Evolutionary conservation across 441 rosid genomes (phyloP), one percentile per base, ranked within the genome.

Genomic region (Eutrema salsugineum): DNA sequence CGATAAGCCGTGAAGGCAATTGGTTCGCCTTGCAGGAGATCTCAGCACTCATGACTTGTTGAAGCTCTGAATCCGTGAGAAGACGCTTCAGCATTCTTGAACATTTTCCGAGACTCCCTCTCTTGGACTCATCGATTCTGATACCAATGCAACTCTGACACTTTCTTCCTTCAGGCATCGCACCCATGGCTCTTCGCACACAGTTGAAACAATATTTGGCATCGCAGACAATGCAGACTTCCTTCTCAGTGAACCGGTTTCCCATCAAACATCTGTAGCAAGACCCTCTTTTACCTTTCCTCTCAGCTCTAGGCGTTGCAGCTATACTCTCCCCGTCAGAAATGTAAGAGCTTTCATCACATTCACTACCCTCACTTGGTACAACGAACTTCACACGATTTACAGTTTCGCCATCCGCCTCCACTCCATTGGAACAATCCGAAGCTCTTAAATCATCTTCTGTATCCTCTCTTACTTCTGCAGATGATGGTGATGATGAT

Each of bases 111-210:
- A 87, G 77, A 61, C 72, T 80, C 44, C 15, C 60, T 73, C 94
- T 74, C 63, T 68, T 84, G 5, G 78, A 71, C 72, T 89, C 91
- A 50, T 78, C 47, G 6, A 88, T 78, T 66, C 81, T 71, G 24
- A 6, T 53, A 60, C 91, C 85, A 53, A 83, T 87, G 74, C 94
- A 88, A 74, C 58, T 16, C 58, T 72, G 54, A 63, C 91, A 88
- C 78, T 87, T 88, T 79, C 94, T 87, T 56, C 91, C 94, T 73
- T 88, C 88, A 8, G 90, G 90, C 94, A 88, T 80, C 2, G 89
- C 83, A 19, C 94, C 91, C 91, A 88, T 88, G 51, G 87, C 86
- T 79, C 88, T 80, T 15, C 86, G 49, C 67, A 87, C 85, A 69
- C 91, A 88, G 60, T 61, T 71, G 5, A 1, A 36, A 59, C 94